Evolutionary conservation across 164 flowering plant genomes (phyloP).

Genomic region (Platanus orientalis): DNA sequence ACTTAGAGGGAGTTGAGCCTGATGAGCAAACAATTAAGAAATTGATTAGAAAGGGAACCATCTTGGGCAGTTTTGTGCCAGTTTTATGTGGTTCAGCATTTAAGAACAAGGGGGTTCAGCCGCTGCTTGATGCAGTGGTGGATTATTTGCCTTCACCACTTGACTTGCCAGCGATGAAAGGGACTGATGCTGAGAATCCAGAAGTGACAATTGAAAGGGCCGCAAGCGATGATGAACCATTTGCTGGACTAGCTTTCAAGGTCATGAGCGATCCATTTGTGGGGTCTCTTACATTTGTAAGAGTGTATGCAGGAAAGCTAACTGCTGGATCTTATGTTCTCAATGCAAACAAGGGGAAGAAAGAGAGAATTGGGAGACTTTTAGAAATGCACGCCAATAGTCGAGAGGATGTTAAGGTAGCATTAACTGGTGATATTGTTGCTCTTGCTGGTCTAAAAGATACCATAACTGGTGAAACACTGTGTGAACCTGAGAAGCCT

Average conservation of each 20-base stretch:
- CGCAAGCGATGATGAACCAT: constrained; percentile 84
- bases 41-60: constrained; percentile 81
- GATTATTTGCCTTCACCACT: constrained; percentile 92
- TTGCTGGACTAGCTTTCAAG: constrained; percentile 93
- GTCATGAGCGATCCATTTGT: constrained; percentile 93
- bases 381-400: constrained; percentile 98
- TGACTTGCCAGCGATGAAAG: constrained; percentile 83
- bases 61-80: constrained; percentile 69
- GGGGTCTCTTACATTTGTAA: constrained; percentile 90
- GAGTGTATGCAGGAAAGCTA: constrained; percentile 81
- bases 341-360: constrained; percentile 91
- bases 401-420: constrained; percentile 80
- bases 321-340: constrained; percentile 78
- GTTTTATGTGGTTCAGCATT: constrained; percentile 94
- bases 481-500: constrained; percentile 74
- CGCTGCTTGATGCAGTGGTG: constrained; percentile 88
- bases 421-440: constrained; percentile 83
- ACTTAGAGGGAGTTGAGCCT: constrained; percentile 86
- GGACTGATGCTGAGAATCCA: constrained; percentile 88
- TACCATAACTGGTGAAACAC: constrained; percentile 92
- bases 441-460: constrained; percentile 96
- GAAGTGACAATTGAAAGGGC: constrained; percentile 50
- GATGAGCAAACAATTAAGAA: constrained; percentile 75
- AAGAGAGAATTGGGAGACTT: constrained; percentile 91
- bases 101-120: constrained; percentile 96